phyloP scores from a whole-genome alignment of 768 basidiomycete genomes.

The Tricholoma terreum region DNA sequence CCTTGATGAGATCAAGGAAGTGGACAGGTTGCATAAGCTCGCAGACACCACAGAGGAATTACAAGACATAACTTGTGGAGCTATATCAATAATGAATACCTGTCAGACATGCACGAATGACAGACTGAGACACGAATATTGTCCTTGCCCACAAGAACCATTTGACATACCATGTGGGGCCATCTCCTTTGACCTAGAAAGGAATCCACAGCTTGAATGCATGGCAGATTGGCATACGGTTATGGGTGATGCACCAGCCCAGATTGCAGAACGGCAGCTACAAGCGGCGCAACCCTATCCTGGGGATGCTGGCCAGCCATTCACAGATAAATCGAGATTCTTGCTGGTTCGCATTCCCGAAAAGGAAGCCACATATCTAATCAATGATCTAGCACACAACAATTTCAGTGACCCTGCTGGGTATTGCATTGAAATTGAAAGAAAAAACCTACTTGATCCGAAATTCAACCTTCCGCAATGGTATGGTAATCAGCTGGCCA shows the following conservation, averaged over 20 bases:
- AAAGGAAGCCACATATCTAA: background rate
- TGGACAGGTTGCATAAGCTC: background rate
- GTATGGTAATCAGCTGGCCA: background rate
- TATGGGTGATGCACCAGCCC: background rate
- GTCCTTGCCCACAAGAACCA: background rate
- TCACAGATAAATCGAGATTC: background rate
- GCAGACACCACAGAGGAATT: background rate
- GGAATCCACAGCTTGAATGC: background rate
- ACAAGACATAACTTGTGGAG: background rate
- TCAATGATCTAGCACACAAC: background rate
- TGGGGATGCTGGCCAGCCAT: background rate
- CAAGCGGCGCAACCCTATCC: background rate
- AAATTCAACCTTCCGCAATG: slow-evolving; percentile 5
- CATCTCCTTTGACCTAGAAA: background rate
- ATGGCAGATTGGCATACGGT: background rate
- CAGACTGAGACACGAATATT: no score
- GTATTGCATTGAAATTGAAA: background rate
- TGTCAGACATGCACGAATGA: background rate
- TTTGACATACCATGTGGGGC: no score
- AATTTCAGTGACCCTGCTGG: background rate
- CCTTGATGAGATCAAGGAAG: background rate
- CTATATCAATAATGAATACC: background rate
- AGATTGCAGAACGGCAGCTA: background rate
- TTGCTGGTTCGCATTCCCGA: background rate
- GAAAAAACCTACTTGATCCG: background rate